Conservation (phyloP, 2,329 filamentous ascomycete species). For the Fusarium robinianum region DNA sequence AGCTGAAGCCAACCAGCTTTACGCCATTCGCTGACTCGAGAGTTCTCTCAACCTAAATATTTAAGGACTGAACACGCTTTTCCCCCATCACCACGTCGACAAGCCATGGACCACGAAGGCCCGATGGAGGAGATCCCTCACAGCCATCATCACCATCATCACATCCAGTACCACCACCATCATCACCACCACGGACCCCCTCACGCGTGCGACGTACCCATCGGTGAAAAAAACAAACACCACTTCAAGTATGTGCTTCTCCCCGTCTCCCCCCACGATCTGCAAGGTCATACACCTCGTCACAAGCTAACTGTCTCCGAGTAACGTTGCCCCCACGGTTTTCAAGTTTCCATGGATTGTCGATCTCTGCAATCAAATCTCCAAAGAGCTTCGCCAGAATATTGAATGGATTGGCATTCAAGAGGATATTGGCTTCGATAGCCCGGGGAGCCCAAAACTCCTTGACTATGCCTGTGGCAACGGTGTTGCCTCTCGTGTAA, state of each 20-base stretch:
- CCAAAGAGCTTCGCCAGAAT: constrained; percentile 32
- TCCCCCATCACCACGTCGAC: constrained; percentile 1
- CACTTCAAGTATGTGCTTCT: constrained; percentile 33
- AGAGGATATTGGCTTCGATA: background rate
- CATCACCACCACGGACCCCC: constrained; percentile 28
- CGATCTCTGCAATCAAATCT: constrained; percentile 33
- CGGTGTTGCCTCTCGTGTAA: constrained; percentile 38
- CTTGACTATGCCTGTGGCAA: constrained; percentile 42
- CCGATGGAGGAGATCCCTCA: constrained; percentile 17
- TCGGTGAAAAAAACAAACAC: constrained; percentile 34
- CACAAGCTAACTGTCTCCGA: constrained; percentile 2
- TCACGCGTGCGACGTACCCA: constrained; percentile 14
- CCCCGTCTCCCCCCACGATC: accelerated
- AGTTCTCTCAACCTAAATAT: no score
- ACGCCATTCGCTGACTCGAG: no score
- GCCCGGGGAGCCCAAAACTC: constrained; percentile 21
- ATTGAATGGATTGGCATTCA: constrained; percentile 35
- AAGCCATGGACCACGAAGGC: constrained; percentile 17
- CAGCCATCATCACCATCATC: constrained; percentile 29
- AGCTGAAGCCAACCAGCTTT: no score
- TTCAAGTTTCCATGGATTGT: constrained; percentile 34
- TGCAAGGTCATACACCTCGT: no score
- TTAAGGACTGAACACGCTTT: no score
- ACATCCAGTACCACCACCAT: constrained; percentile 29
- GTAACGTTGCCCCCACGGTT: constrained; percentile 21